Base-by-base conservation (phyloP, 352 stramenopile genomes). In the Phytophthora pinifolia region DNA sequence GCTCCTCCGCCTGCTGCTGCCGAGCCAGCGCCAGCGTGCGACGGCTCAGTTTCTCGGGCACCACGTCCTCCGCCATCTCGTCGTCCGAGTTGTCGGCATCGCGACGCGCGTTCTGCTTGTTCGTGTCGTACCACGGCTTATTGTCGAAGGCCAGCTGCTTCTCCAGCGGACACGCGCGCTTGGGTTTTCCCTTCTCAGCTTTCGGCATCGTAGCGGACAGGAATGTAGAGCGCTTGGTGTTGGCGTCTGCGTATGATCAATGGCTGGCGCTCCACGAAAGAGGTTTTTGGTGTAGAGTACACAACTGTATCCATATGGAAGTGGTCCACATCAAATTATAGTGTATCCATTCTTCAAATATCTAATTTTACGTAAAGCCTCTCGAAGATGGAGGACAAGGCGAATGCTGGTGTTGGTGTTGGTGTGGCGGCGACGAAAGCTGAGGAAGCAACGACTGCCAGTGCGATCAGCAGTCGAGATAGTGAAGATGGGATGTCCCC, bases 71-170 rank as follows among this genome's bases (percentile, higher is more conserved):
- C 9, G 70, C 60, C 43, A 72, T 76, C 36, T 89, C 74, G 20
- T 88, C 76, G 29, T 89, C 82, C 46, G 71, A 83, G 54, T 88
- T 79, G 30, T 73, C 68, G 41, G 22, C 55, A 35, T 87, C 65
- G 14, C 65, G 67, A 27, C 68, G 59, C 20, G 39, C 54, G 18
- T 20, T 47, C 29, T 63, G 72, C 38, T 59, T 59, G 41, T 53
- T 67, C 53, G 72, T 55, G 50, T 93, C 81, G 47, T 88, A 95
- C 83, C 84, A 93, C 15, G 85, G 83, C 73, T 89, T 95, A 53
- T 85, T 81, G 64, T 95, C 85, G 59, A 73, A 90, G 41, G 83
- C 83, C 27, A 95, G 66, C 59, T 95, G 85, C 74, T 92, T 92
- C 65, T 92, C 85, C 32, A 95, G 72, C 71, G 85, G 83, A 64